A percentile compares a stretch with the other conserved stretches of the same genome.
Conservation (phyloP, 768 basidiomycete genomes). For the Leccinum pellstonianum region DNA sequence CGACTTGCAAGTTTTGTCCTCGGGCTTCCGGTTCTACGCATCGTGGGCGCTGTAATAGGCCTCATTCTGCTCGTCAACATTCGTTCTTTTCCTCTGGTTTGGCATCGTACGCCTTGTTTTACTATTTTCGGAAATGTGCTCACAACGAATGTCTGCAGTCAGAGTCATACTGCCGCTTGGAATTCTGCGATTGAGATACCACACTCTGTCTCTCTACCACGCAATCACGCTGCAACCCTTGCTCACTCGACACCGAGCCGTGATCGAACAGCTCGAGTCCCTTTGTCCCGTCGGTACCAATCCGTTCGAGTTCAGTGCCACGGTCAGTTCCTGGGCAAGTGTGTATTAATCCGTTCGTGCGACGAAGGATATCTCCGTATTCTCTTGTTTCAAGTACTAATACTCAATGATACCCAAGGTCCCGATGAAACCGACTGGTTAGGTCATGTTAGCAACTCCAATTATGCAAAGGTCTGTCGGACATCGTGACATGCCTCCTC, state of each 20-base stretch:
- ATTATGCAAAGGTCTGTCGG: slow-evolving; percentile 13
- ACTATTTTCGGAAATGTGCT: neutral
- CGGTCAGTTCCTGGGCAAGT: slow-evolving; percentile 15
- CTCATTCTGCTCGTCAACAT: slow-evolving; percentile 13
- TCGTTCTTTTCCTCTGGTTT: slow-evolving; percentile 14
- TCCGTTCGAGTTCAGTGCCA: slow-evolving; percentile 15
- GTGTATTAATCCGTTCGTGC: neutral
- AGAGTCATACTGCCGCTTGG: slow-evolving; percentile 13
- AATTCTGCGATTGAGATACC: slow-evolving; percentile 13
- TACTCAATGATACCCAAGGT: slow-evolving; percentile 10
- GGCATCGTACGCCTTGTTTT: slow-evolving; percentile 14
- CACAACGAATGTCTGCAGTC: neutral
- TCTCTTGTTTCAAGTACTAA: neutral
- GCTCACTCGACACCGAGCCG: slow-evolving; percentile 8
- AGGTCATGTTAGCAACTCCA: slow-evolving; percentile 17
- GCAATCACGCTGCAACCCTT: slow-evolving; percentile 7
- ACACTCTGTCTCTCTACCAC: slow-evolving; percentile 6
- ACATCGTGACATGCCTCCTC: neutral
- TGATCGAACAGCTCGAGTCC: slow-evolving; percentile 15
- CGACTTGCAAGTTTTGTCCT: neutral
- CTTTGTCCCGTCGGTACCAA: slow-evolving; percentile 16
- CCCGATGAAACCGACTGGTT: slow-evolving; percentile 21
- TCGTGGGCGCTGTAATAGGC: slow-evolving; percentile 2
- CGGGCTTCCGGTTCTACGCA: neutral
- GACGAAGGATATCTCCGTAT: neutral